Base-by-base conservation (phyloP, 2,329 filamentous ascomycete species). In the Ophiostoma sp. region DNA sequence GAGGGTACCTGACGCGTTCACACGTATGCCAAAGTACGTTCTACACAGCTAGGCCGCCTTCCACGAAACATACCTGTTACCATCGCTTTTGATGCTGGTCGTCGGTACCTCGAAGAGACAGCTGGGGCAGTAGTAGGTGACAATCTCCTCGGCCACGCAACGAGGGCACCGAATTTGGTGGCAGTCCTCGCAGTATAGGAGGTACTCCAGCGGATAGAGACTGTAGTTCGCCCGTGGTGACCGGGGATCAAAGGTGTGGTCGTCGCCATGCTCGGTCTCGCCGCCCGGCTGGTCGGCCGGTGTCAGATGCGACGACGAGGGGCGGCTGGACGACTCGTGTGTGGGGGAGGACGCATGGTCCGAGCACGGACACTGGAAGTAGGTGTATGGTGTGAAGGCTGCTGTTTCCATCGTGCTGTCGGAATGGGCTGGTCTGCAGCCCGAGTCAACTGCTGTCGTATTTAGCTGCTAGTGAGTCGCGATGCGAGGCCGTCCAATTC, bases 111-210 rank as follows among this genome's bases (percentile, higher is more conserved):
- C 95, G 75, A 99, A 98, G 69, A 99, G 80, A 77, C 95, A 99
- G 76, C 88, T 94, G 5, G 95, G 95, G 75, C 95, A 99, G 79
- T 92, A 99, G 83, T 93, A 97, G 67, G 92, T 95, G 64, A 96
- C 88, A 68, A 97, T 93, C 79, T 99, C 95, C 76, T 99, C 95
- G 64, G 89, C 86, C 67, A 96, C 91, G 76, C 95, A 99, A 79
- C 93, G 85, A 5, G 92, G 91, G 76, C 95, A 99, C 73, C 95
- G 90, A 71, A 98, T 96, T 78, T 97, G 90, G 76, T 96, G 92
- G 78, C 95, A 99, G 77, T 98, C 95, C 76, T 97, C 94, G 81
- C 95, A 99, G 81, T 96, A 99, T 55, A 98, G 85, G 40, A 99
- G 85, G 76, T 97, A 89, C 75, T 98, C 94, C 62, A 97, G 87